These are phyloP conservation scores for Cylindrotheca fusiformis DNA, from an alignment of 108 stramenopile species.

Conservation along the genomic window DNA sequence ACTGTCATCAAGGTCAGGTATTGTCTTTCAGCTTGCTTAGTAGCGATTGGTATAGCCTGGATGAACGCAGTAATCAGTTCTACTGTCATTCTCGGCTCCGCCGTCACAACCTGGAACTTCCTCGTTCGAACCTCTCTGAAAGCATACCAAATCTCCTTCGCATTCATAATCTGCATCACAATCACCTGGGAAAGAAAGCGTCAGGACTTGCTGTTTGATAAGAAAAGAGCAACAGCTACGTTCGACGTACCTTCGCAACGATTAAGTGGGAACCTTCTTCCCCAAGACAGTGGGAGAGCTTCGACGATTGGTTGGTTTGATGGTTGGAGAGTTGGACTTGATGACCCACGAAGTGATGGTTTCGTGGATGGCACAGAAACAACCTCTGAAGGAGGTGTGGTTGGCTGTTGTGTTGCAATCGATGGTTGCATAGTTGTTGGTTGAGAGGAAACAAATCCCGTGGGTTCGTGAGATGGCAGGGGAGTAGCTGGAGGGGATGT, in stretches of 20 bases:
- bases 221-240: too few species aligned
- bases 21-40: too few species aligned
- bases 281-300: too few species aligned
- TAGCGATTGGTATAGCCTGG: neutral
- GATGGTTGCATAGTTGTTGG: neutral
- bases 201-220: too few species aligned
- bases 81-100: neutral
- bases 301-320: neutral
- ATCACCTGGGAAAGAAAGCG: too few species aligned
- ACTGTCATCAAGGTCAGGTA: too few species aligned
- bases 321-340: constrained; percentile 1
- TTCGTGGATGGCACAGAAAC: neutral
- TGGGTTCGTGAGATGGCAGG: neutral
- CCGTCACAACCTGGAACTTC: neutral
- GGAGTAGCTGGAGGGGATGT: neutral
- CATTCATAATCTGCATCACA: neutral
- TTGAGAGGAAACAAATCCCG: too few species aligned
- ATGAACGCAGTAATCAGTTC: neutral
- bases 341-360: neutral
- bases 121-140: neutral
- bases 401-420: neutral
- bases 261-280: too few species aligned
- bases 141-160: neutral
- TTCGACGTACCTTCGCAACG: too few species aligned
- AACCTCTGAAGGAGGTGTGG: neutral